Evolutionary conservation across 805 yeast species (phyloP).

Genomic region (Yarrowia sp.): DNA sequence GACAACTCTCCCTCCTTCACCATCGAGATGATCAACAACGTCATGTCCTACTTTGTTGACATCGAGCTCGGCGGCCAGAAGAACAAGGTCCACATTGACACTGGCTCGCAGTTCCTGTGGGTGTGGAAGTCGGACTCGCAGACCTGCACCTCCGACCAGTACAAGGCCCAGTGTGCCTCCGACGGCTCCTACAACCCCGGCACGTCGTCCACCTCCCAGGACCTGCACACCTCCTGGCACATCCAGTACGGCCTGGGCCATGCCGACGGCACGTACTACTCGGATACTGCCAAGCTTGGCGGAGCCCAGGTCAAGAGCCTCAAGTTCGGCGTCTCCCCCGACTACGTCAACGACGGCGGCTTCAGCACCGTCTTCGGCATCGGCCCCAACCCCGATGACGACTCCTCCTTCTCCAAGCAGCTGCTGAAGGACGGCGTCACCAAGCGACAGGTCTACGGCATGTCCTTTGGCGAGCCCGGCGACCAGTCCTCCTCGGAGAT

Average conservation of each 20-base stretch:
- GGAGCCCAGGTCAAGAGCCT: background rate
- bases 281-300: background rate
- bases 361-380: background rate
- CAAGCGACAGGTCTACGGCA: slow-evolving; percentile 7
- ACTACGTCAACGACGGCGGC: background rate
- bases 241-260: slow-evolving; percentile 3
- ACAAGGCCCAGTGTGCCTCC: background rate
- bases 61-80: slow-evolving; percentile 45
- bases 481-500: slow-evolving; percentile 26
- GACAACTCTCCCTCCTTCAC: background rate
- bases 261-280: background rate
- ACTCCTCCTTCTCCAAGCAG: slow-evolving; percentile 1
- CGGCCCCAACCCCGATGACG: background rate
- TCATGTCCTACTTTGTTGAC: slow-evolving; percentile 32
- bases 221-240: background rate
- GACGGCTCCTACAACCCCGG: background rate
- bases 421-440: background rate
- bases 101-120: slow-evolving; percentile 13
- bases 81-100: background rate
- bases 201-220: background rate
- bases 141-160: slow-evolving; percentile 33
- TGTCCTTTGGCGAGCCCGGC: background rate
- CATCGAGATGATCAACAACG: slow-evolving; percentile 29
- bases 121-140: slow-evolving; percentile 40
- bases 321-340: background rate